Evolutionary conservation across 148 eudicot genomes (phyloP).

Genomic region (Polygonum maritimum): DNA sequence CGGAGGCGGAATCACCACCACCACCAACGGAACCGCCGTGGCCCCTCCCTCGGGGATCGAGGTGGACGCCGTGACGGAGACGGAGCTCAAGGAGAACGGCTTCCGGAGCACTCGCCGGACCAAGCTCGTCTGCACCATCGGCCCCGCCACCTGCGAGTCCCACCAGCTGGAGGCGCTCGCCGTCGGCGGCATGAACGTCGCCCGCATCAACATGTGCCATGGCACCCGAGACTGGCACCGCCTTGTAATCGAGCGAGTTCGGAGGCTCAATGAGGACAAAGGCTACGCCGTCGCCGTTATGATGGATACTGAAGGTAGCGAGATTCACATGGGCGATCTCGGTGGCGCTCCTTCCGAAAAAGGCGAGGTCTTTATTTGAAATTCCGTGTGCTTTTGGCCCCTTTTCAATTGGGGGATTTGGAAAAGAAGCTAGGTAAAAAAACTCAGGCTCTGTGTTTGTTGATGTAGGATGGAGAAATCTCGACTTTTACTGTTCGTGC

Average conservation of each 20-base stretch:
- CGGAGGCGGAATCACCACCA: too few species aligned
- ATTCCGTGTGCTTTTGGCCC: neutral
- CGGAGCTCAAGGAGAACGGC: slow-evolving; percentile 89
- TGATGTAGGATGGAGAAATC: slow-evolving; percentile 83
- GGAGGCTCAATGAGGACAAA: slow-evolving; percentile 75
- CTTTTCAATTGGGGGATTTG: too few species aligned
- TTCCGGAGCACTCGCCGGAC: slow-evolving; percentile 83
- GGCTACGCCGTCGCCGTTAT: slow-evolving; percentile 90
- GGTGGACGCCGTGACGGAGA: slow-evolving; percentile 76
- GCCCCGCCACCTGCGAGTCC: slow-evolving; percentile 60
- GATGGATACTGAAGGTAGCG: slow-evolving; percentile 99
- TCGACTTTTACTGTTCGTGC: slow-evolving; percentile 93
- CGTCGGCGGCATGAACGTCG: slow-evolving; percentile 90
- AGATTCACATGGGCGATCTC: slow-evolving; percentile 98
- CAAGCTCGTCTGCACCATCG: slow-evolving; percentile 73
- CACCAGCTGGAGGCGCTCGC: slow-evolving; percentile 86
- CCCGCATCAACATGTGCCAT: slow-evolving; percentile 91
- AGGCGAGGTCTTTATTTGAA: slow-evolving; percentile 49
- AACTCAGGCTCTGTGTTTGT: slow-evolving; percentile 9
- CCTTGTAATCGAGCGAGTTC: slow-evolving; percentile 57
- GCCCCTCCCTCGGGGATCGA: slow-evolving; percentile 31
- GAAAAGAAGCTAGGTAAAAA: too few species aligned
- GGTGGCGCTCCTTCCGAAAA: slow-evolving; percentile 79
- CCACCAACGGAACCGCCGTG: slow-evolving; percentile 12
- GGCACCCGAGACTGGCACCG: slow-evolving; percentile 88